A percentile compares a stretch with the other conserved stretches of the same genome.
Evolutionary conservation across 192 early-diverging fungal species (phyloP).

Genomic region (Jimgerdemannia lactiflua): DNA sequence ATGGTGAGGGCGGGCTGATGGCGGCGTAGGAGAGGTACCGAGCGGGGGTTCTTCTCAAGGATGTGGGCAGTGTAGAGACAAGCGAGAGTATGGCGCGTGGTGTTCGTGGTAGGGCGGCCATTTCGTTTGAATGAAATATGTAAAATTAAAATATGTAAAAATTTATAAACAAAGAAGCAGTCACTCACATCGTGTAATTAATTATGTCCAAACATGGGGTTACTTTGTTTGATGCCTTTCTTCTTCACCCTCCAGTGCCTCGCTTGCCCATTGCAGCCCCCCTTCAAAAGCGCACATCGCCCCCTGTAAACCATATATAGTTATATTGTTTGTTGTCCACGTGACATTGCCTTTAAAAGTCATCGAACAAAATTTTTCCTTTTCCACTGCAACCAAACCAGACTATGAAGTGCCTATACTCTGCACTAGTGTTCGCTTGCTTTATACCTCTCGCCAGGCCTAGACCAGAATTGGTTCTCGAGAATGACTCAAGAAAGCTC

Average conservation of each 20-base stretch:
- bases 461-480: conserved; percentile 30
- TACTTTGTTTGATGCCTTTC: too few species aligned
- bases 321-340: too few species aligned
- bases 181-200: too few species aligned
- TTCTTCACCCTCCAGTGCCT: too few species aligned
- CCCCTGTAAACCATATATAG: too few species aligned
- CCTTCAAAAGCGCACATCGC: too few species aligned
- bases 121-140: not conserved
- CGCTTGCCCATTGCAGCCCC: too few species aligned
- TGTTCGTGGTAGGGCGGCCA: not conserved
- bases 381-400: not conserved
- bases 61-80: not conserved
- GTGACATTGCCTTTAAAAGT: too few species aligned
- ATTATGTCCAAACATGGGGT: too few species aligned
- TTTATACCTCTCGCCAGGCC: conserved; percentile 5
- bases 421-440: not conserved
- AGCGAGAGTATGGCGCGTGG: not conserved
- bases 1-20: not conserved
- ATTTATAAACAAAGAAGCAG: too few species aligned
- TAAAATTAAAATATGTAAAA: too few species aligned
- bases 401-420: not conserved
- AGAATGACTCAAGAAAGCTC: conserved; percentile 29
- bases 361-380: too few species aligned
- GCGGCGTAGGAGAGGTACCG: not conserved
- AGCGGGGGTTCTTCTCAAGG: not conserved